Evolutionary conservation across 306 rosid species (phyloP), one percentile per base, ranked within the genome.

Genomic region (Sicyos baderoa): DNA sequence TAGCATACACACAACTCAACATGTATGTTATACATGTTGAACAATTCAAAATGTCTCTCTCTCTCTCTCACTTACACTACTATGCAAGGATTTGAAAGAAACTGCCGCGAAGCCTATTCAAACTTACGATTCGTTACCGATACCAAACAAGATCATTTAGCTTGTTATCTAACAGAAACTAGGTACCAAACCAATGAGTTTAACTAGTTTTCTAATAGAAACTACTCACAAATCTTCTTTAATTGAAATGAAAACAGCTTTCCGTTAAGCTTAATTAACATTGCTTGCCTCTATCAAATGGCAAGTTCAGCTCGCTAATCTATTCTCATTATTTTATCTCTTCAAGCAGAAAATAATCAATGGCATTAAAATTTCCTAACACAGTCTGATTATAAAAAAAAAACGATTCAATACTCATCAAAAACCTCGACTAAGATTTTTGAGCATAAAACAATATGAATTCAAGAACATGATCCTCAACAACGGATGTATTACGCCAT

Each of bases 401-500:
- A 44, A 21, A 64, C n/a, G 4, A 40, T 40, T 44, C 54, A 44
- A 21, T 21, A 19, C 54, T 64, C 19, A 11, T 64, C 2, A 19
- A 44, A 42, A 47, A 64, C 50, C 45, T 64, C 32, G 6, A 64
- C 18, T 32, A 48, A 15, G 44, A 44, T 67, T 67, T 15, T 42
- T 67, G 44, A 25, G 15, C 11, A 67, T 48, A 9, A 67, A 67
- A 49, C 56, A 6, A 67, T 49, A 49, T 16, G 9, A 67, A 67
- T 49, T 23, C 45, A 48, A 14, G 56, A 67, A 25, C 5, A 23
- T 44, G 9, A 23, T 16, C 57, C 37, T 67, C 45, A 7, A 40
- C 45, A 7, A 40, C 11, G 45, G 10, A 40, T 40, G 45, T 7
- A 7, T 9, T 40, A 40, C 45, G 45, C 45, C 7, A 40, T 40